Evolutionary conservation across 2,329 filamentous ascomycete genomes (phyloP).

Genomic region (Fusarium praegraminearum): DNA sequence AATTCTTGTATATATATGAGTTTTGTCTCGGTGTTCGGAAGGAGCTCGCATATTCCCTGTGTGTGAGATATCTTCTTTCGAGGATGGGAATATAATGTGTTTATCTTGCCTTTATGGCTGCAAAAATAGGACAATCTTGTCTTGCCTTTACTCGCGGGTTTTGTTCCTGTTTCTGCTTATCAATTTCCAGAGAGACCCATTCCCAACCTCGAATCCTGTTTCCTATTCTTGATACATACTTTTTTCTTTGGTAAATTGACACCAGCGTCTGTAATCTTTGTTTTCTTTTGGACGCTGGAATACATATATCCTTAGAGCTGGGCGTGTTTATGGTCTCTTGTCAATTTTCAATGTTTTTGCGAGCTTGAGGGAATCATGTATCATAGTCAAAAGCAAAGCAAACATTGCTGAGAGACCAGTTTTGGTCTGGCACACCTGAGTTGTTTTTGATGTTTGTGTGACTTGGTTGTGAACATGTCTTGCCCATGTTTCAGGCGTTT

Average conservation of each 20-base stretch:
- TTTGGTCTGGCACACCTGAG: slow-evolving; percentile 52
- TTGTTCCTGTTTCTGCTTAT: slow-evolving; percentile 35
- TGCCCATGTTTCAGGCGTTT: not conserved
- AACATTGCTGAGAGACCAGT: slow-evolving; percentile 55
- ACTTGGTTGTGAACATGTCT: slow-evolving; percentile 1
- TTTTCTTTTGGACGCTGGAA: not conserved
- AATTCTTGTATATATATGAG: slow-evolving; percentile 46
- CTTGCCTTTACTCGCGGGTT: slow-evolving; percentile 40
- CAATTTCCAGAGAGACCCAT: slow-evolving; percentile 40
- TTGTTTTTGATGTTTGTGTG: not conserved
- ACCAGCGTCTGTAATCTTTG: slow-evolving; percentile 8
- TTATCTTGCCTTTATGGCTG: slow-evolving; percentile 41
- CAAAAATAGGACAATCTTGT: slow-evolving; percentile 47
- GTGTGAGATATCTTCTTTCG: slow-evolving; percentile 47
- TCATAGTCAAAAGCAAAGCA: slow-evolving; percentile 47
- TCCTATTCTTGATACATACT: slow-evolving; percentile 38
- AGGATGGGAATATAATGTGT: slow-evolving; percentile 52
- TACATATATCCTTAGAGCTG: slow-evolving; percentile 35
- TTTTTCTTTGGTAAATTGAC: slow-evolving; percentile 6
- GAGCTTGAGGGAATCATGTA: slow-evolving; percentile 45
- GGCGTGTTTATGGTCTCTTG: slow-evolving; percentile 56
- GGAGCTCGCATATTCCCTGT: slow-evolving; percentile 42
- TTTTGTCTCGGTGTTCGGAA: slow-evolving; percentile 48
- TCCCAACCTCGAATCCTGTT: slow-evolving; percentile 41
- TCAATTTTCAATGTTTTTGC: slow-evolving; percentile 46